phyloP scores from a whole-genome alignment of 1,284 basidiomycete genomes.

The Sphaerobolus stellatus region DNA sequence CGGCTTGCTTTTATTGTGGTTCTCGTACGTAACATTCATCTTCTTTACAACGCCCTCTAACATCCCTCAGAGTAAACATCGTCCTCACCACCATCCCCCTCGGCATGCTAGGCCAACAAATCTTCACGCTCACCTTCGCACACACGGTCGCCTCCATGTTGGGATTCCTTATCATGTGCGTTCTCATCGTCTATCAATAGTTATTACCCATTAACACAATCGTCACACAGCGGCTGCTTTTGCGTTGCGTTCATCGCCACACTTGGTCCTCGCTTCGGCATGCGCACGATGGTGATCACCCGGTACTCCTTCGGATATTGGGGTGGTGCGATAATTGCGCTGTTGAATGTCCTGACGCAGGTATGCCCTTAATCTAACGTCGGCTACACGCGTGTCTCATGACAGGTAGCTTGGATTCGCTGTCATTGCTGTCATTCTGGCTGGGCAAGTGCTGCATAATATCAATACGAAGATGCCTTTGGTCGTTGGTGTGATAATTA shows the following conservation, averaged over 20 bases:
- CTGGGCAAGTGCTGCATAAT: slow-evolving; percentile 8
- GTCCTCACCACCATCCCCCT: slow-evolving; percentile 58
- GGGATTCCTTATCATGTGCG: slow-evolving; percentile 11
- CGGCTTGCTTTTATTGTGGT: slow-evolving; percentile 52
- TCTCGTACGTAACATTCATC: slow-evolving; percentile 15
- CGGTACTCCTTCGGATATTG: slow-evolving; percentile 58
- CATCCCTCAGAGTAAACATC: slow-evolving; percentile 12
- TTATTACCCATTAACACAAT: not conserved
- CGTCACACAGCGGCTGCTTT: slow-evolving; percentile 15
- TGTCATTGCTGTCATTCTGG: slow-evolving; percentile 9
- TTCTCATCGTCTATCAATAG: not conserved
- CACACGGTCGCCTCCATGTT: slow-evolving; percentile 1
- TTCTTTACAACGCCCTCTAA: not conserved
- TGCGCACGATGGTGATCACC: slow-evolving; percentile 60
- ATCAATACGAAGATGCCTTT: slow-evolving; percentile 9
- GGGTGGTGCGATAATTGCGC: slow-evolving; percentile 54
- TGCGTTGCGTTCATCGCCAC: slow-evolving; percentile 53
- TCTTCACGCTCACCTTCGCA: slow-evolving; percentile 52
- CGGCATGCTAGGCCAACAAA: slow-evolving; percentile 53
- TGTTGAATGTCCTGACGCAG: slow-evolving; percentile 60
- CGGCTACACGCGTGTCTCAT: not conserved
- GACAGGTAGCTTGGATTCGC: slow-evolving; percentile 7
- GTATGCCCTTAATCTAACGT: slow-evolving; percentile 24
- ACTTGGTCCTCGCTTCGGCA: slow-evolving; percentile 59
- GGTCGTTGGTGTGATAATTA: slow-evolving; percentile 9